Conservation (phyloP, 257 asterid genomes). For the Lantana camara region DNA sequence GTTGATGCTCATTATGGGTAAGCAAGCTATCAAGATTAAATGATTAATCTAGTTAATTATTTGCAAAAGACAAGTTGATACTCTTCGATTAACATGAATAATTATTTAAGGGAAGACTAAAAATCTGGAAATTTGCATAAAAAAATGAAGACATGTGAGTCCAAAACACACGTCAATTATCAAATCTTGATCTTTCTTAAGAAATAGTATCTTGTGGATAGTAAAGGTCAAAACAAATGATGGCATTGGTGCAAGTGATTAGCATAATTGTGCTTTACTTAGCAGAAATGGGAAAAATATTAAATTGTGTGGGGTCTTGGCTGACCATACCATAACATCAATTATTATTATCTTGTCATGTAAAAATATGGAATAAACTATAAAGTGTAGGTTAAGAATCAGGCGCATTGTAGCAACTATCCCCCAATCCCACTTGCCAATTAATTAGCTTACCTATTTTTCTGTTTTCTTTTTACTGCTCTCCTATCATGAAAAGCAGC, state of each 20-base stretch:
- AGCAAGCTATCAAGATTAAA: too few species aligned
- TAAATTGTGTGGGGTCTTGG: conserved; percentile 32
- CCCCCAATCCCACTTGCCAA: conserved; percentile 17
- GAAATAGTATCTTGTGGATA: not conserved
- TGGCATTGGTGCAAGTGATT: conserved; percentile 25
- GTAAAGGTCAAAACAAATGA: conserved; percentile 32
- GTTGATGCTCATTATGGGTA: too few species aligned
- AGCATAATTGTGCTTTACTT: conserved; percentile 1
- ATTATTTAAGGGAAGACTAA: not conserved
- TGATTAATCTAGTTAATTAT: too few species aligned
- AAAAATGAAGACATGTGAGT: not conserved
- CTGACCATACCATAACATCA: conserved; percentile 20
- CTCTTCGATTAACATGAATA: not conserved
- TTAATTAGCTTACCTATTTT: conserved; percentile 14
- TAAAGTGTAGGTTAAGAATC: conserved; percentile 30
- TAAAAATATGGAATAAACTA: not conserved
- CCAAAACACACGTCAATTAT: not conserved
- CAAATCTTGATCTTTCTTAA: not conserved
- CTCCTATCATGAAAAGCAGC: conserved; percentile 25
- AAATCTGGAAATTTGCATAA: not conserved
- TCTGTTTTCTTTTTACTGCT: conserved; percentile 7
- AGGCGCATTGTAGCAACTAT: conserved; percentile 33
- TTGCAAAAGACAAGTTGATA: too few species aligned
- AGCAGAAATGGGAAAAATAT: conserved; percentile 6
- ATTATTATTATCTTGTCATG: conserved; percentile 11